These are phyloP conservation scores for Eimeria necatrix DNA, from an alignment of 169 alveolate species.

Conservation along the genomic window DNA sequence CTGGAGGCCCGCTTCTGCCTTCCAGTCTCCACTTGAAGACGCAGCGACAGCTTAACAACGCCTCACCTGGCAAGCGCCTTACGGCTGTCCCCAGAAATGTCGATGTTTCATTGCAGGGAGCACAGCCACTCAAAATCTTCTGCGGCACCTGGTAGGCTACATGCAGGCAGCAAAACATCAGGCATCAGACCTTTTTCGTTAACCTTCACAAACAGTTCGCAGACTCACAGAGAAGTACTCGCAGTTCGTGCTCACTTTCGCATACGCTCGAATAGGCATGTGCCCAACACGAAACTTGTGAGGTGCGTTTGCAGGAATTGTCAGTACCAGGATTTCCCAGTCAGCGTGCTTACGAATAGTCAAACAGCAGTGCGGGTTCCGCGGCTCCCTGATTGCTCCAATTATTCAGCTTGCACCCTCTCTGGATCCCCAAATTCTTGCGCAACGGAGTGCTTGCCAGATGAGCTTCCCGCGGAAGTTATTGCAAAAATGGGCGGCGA, in stretches of 20 bases:
- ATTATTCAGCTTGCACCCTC: neutral
- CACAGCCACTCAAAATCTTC: neutral
- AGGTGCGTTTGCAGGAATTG: neutral
- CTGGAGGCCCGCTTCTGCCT: neutral
- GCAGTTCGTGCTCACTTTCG: too few species aligned
- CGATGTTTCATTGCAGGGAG: neutral
- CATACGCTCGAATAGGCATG: too few species aligned
- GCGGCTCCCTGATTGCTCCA: neutral
- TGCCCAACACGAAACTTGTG: too few species aligned
- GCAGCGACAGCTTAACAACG: neutral
- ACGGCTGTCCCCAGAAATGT: neutral
- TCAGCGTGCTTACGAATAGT: neutral
- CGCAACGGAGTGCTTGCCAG: slow-evolving; percentile 6
- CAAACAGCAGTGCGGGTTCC: neutral
- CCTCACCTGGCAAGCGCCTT: neutral
- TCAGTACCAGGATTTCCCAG: slow-evolving; percentile 13
- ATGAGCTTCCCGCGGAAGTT: slow-evolving; percentile 1
- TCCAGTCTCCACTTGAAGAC: neutral
- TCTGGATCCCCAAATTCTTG: neutral
- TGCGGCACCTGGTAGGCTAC: slow-evolving; percentile 21
- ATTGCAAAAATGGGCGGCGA: slow-evolving; percentile 21
- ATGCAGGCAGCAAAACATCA: neutral
- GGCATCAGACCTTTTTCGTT: neutral
- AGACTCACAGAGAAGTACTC: too few species aligned
- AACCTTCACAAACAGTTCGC: neutral